phyloP scores from a whole-genome alignment of 495 filamentous ascomycete genomes.

The Aspergillus ellipticus region DNA sequence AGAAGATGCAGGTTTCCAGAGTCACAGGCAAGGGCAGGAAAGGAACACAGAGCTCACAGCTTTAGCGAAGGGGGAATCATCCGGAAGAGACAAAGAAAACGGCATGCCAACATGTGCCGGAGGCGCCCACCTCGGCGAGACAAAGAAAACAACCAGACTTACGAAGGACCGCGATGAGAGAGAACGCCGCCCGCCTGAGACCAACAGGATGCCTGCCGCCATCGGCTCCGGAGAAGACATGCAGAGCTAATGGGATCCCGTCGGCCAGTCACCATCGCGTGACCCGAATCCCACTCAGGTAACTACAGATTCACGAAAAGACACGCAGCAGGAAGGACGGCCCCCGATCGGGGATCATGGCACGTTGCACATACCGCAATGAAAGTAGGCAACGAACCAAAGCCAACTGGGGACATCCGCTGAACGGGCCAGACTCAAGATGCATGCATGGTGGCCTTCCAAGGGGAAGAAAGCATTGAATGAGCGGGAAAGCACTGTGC shows the following conservation, averaged over 20 bases:
- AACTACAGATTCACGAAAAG: constrained; percentile 17
- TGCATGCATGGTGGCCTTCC: constrained; percentile 2
- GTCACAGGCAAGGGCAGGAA: constrained; percentile 10
- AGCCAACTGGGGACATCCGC: neutral
- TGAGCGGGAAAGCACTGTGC: constrained; percentile 21
- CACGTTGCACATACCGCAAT: constrained; percentile 10
- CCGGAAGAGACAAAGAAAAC: constrained; percentile 19
- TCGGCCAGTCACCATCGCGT: too few relatives aligned
- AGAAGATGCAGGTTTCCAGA: constrained; percentile 7
- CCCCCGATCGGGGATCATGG: constrained; percentile 5
- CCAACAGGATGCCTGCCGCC: constrained; percentile 3
- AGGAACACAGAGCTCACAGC: constrained; percentile 11
- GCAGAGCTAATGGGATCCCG: neutral
- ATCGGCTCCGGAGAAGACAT: neutral
- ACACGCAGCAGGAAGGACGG: constrained; percentile 8
- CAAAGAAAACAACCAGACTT: constrained; percentile 4
- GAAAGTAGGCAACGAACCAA: constrained; percentile 3
- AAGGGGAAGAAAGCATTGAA: constrained; percentile 17
- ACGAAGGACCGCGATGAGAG: constrained; percentile 8
- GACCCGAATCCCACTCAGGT: too few relatives aligned
- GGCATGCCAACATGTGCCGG: constrained; percentile 1
- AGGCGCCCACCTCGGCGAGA: neutral
- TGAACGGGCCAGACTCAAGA: constrained; percentile 8
- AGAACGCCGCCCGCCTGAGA: constrained; percentile 8
- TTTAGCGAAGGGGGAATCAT: constrained; percentile 35